Base-by-base conservation (phyloP, 2,329 filamentous ascomycete species). In the Microcera coccophila region DNA sequence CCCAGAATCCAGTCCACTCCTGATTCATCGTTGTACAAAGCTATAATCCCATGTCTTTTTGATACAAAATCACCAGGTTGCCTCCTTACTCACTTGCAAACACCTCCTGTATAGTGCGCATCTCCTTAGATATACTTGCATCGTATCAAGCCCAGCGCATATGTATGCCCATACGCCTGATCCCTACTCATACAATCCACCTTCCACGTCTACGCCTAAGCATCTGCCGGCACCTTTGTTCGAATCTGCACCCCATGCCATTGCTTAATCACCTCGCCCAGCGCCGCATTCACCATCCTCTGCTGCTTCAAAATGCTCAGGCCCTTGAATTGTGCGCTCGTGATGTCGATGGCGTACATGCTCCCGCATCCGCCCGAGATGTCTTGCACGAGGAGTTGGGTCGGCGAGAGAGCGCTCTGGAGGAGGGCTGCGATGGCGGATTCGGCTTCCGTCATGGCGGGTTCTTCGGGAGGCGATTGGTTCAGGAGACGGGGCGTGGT, bases 241-340 rank as follows among this genome's bases (percentile, higher is more conserved):
- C 81, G 82, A 57, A 94, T 72, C 70, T 91, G 87, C 46, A 93
- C 75, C 8, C 88, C 87, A 65, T 94, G 87, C 87, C 88, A 93
- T 29, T 72, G 70, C 71, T 87, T 87, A 58, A 93, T 81, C 64
- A 88, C 74, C 39, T 90, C 85, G 4, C 79, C 81, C 21, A 94
- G 71, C 15, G 84, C 77, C 16, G 79, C 71, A 60, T 91, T 91
- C 38, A 94, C 87, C 68, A 91, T 74, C 47, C 86, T 75, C 67
- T 93, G 87, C 70, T 93, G 87, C 73, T 87, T 87, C 47, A 94
- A 77, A 63, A 90, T 81, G 38, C 73, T 76, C 55, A 81, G 64
- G 36, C 87, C 88, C 41, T 75, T 74, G 66, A 94, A 94, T 57
- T 73, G 76, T 36, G 81, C 74, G 7, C 84, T 87, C 36, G 81